Evolutionary conservation across 495 filamentous ascomycete species (phyloP).

Genomic region (Penicillium cinerascens): DNA sequence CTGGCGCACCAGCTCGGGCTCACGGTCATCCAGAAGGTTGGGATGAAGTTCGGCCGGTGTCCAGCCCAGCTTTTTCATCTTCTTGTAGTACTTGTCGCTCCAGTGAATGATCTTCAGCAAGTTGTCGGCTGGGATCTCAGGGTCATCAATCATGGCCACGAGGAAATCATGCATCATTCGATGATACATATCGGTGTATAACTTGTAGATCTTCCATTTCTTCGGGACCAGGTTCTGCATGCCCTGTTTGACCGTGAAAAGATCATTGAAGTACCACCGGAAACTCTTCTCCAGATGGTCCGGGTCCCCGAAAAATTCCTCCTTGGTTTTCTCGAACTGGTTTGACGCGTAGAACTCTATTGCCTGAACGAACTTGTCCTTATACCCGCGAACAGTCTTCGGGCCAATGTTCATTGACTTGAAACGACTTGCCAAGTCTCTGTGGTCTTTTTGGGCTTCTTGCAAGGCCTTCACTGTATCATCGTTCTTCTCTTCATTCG

Average conservation of each 20-base stretch:
- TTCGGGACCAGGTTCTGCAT: slow-evolving; percentile 89
- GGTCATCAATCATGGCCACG: slow-evolving; percentile 73
- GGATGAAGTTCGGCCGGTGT: slow-evolving; percentile 66
- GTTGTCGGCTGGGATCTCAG: slow-evolving; percentile 69
- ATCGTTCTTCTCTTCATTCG: slow-evolving; percentile 95
- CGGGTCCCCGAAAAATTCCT: slow-evolving; percentile 77
- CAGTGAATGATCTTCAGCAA: slow-evolving; percentile 90
- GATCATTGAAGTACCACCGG: slow-evolving; percentile 96
- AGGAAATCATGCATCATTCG: slow-evolving; percentile 92
- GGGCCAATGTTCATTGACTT: slow-evolving; percentile 91
- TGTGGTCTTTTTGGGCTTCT: slow-evolving; percentile 90
- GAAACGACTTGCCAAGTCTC: slow-evolving; percentile 87
- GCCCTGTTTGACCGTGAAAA: slow-evolving; percentile 84
- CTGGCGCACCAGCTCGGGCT: slow-evolving; percentile 83
- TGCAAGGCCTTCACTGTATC: slow-evolving; percentile 84
- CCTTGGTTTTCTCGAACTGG: slow-evolving; percentile 70
- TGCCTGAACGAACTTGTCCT: slow-evolving; percentile 84
- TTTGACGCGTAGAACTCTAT: slow-evolving; percentile 69
- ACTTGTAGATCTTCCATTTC: slow-evolving; percentile 95
- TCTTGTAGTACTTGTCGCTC: slow-evolving; percentile 91
- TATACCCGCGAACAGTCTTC: slow-evolving; percentile 90
- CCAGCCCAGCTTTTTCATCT: slow-evolving; percentile 88
- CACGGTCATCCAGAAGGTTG: slow-evolving; percentile 82
- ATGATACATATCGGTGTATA: slow-evolving; percentile 87
- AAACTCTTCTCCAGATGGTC: slow-evolving; percentile 79